phyloP scores from a whole-genome alignment of 2,329 filamentous ascomycete genomes.

The Pestalotiopsis sp. region DNA sequence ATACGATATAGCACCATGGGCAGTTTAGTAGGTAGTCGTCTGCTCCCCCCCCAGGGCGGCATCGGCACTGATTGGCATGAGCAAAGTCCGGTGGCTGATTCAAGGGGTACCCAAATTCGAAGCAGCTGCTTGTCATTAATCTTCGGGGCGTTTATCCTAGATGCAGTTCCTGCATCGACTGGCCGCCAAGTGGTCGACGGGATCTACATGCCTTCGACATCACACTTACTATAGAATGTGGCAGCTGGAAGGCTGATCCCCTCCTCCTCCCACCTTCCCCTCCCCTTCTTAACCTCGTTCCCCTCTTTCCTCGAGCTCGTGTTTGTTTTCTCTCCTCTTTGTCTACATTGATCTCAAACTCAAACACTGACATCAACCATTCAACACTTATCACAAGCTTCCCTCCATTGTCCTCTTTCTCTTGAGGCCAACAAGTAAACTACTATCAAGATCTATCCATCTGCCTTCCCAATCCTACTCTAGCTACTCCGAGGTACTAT shows the following conservation, averaged over 20 bases:
- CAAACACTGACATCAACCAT: conserved; percentile 14
- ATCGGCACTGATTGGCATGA: background rate
- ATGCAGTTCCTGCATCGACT: background rate
- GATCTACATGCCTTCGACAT: background rate
- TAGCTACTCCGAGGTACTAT: background rate
- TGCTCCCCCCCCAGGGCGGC: no score
- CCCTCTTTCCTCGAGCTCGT: conserved; percentile 23
- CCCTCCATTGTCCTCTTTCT: conserved; percentile 18
- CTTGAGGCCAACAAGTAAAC: conserved; percentile 18
- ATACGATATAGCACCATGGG: background rate
- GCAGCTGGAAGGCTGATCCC: background rate
- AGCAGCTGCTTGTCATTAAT: background rate
- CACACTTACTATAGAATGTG: background rate
- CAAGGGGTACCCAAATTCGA: background rate
- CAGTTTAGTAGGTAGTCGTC: background rate
- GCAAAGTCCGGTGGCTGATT: background rate
- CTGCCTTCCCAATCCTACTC: background rate
- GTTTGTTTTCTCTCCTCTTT: conserved; percentile 14
- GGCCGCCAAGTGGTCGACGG: background rate
- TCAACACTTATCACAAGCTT: conserved; percentile 15
- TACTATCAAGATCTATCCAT: conserved; percentile 7
- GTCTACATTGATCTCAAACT: conserved; percentile 17
- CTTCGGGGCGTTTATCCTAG: background rate
- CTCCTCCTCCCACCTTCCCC: conserved; percentile 15
- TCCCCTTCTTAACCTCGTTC: conserved; percentile 19